These are phyloP conservation scores for Pyrenophora teres DNA, from an alignment of 2,329 filamentous ascomycete genomes.

Conservation along the genomic window DNA sequence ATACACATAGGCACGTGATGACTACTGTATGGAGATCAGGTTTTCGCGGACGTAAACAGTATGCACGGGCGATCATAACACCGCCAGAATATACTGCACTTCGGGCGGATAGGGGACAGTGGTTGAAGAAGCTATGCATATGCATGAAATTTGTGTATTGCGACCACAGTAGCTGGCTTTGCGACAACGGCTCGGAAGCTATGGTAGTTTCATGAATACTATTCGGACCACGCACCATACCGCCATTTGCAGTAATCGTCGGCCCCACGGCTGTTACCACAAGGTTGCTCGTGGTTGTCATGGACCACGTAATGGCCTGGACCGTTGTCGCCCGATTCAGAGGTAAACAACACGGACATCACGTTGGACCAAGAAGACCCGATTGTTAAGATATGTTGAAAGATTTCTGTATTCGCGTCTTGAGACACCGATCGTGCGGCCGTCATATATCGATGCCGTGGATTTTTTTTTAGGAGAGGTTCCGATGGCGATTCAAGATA, in stretches of 20 bases:
- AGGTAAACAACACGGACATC: conserved; percentile 2
- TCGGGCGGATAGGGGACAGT: conserved; percentile 7
- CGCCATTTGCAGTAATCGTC: conserved; percentile 1
- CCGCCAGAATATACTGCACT: conserved; percentile 5
- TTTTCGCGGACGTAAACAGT: conserved; percentile 4
- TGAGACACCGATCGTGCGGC: conserved; percentile 13
- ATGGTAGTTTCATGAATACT: conserved; percentile 13
- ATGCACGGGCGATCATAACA: conserved; percentile 17
- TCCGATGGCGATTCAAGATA: conserved; percentile 18
- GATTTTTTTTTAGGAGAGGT: conserved; percentile 14
- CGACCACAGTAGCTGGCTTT: conserved; percentile 15
- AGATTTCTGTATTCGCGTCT: conserved; percentile 30
- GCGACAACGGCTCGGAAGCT: conserved; percentile 18
- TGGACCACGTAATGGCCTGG: conserved; percentile 4
- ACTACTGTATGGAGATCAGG: too few relatives aligned
- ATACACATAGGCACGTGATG: neutral
- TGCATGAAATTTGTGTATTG: conserved; percentile 20
- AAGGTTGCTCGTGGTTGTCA: neutral
- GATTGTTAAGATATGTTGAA: conserved; percentile 28
- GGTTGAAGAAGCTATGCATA: conserved; percentile 8
- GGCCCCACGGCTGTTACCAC: neutral
- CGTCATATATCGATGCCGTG: conserved; percentile 22
- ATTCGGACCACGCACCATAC: neutral
- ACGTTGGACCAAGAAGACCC: neutral
- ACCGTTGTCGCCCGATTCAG: conserved; percentile 1